phyloP scores from a whole-genome alignment of 768 basidiomycete genomes.

The Russula sp. region DNA sequence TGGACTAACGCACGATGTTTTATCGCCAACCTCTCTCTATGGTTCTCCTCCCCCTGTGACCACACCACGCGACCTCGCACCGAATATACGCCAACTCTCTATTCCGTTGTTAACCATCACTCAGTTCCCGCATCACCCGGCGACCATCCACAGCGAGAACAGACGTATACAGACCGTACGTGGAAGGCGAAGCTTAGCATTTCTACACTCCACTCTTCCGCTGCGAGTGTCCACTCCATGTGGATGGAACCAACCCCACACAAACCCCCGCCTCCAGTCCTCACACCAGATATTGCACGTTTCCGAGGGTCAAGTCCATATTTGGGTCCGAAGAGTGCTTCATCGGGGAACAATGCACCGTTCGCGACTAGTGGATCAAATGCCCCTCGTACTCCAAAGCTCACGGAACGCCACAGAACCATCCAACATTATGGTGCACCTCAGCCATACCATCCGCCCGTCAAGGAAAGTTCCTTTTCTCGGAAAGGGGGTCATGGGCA shows the following conservation, averaged over 20 bases:
- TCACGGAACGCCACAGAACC: neutral
- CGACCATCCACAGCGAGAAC: neutral
- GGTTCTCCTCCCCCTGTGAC: neutral
- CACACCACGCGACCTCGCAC: neutral
- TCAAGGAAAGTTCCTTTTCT: neutral
- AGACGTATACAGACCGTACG: neutral
- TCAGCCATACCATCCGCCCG: neutral
- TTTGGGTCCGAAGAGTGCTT: neutral
- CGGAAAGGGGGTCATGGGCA: constrained; percentile 9
- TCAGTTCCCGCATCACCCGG: neutral
- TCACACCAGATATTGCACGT: neutral
- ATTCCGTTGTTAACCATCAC: neutral
- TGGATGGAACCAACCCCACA: constrained; percentile 4
- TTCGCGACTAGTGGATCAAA: neutral
- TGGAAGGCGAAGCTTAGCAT: neutral
- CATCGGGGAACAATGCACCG: neutral
- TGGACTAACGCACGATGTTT: neutral
- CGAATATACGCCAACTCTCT: neutral
- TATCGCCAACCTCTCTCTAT: neutral
- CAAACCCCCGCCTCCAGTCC: neutral
- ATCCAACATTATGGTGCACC: neutral
- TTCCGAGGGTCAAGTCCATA: neutral
- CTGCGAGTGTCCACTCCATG: constrained; percentile 23
- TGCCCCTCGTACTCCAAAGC: constrained; percentile 1
- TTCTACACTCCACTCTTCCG: constrained; percentile 9